phyloP scores from a whole-genome alignment of 352 stramenopile species.

The Globisporangium rhizosaccharum region DNA sequence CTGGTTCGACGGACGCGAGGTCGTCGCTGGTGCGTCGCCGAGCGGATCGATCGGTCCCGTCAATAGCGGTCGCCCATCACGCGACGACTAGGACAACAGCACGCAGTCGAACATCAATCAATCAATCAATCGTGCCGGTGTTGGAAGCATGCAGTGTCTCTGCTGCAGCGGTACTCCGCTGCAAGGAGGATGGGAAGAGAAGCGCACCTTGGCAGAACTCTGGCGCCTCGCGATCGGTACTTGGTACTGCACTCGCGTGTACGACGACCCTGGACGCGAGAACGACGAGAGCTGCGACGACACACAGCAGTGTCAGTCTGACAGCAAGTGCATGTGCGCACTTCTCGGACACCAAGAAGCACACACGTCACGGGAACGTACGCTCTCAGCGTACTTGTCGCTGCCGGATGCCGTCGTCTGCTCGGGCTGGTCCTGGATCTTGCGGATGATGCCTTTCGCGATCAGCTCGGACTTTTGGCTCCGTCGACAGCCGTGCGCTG shows the following conservation, averaged over 20 bases:
- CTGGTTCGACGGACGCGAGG: constrained; percentile 43
- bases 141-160: no score
- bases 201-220: constrained; percentile 38
- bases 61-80: constrained; percentile 22
- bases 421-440: constrained; percentile 51
- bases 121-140: not conserved
- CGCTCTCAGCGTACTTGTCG: constrained; percentile 33
- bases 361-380: not conserved
- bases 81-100: constrained; percentile 24
- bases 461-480: constrained; percentile 54
- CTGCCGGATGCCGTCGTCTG: constrained; percentile 14
- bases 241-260: constrained; percentile 57
- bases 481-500: constrained; percentile 41
- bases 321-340: not conserved
- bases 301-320: not conserved
- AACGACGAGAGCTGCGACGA: constrained; percentile 57
- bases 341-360: not conserved
- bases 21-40: constrained; percentile 27
- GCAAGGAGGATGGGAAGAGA: not conserved
- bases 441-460: constrained; percentile 59
- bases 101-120: not conserved
- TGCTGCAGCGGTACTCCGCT: no score
- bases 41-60: constrained; percentile 56
- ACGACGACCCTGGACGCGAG: constrained; percentile 68
- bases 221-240: constrained; percentile 36